Conservation (phyloP, 371 early-diverging fungal genomes). For the Apophysomyces variabilis region DNA sequence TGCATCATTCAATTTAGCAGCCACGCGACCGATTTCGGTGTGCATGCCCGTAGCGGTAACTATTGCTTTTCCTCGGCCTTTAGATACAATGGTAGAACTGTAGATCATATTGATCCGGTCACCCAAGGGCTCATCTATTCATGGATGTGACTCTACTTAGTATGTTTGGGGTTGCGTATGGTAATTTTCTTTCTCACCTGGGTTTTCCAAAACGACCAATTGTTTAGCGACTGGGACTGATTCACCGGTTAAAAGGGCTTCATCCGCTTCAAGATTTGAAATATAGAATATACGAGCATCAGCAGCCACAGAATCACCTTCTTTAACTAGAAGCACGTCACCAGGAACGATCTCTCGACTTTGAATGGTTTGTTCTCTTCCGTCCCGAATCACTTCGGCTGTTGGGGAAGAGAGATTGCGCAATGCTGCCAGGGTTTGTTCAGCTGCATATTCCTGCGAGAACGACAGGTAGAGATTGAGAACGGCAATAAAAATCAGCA, state of each 20-base stretch:
- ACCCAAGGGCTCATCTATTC: conserved; percentile 37
- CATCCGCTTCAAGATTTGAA: conserved; percentile 83
- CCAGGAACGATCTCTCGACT: conserved; percentile 82
- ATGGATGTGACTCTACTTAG: neutral
- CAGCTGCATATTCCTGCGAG: conserved; percentile 86
- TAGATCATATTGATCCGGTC: conserved; percentile 68
- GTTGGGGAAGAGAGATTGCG: conserved; percentile 78
- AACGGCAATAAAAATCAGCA: conserved; percentile 73
- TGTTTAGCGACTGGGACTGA: conserved; percentile 71
- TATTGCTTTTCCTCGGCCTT: conserved; percentile 57
- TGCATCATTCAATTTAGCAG: conserved; percentile 73
- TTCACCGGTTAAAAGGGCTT: conserved; percentile 88
- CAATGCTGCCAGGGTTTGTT: conserved; percentile 87
- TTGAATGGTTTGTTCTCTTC: conserved; percentile 61
- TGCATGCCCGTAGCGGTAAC: conserved; percentile 80
- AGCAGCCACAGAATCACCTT: conserved; percentile 88
- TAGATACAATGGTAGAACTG: conserved; percentile 56
- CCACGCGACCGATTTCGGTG: conserved; percentile 90
- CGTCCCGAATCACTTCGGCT: conserved; percentile 82
- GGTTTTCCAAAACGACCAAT: conserved; percentile 21
- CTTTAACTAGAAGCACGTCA: conserved; percentile 86
- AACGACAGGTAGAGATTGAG: conserved; percentile 84
- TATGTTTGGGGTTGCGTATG: neutral
- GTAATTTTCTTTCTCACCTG: conserved; percentile 18
- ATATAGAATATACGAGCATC: conserved; percentile 81